phyloP scores from a whole-genome alignment of 1,139 yeast species.

The Candida anutae region DNA sequence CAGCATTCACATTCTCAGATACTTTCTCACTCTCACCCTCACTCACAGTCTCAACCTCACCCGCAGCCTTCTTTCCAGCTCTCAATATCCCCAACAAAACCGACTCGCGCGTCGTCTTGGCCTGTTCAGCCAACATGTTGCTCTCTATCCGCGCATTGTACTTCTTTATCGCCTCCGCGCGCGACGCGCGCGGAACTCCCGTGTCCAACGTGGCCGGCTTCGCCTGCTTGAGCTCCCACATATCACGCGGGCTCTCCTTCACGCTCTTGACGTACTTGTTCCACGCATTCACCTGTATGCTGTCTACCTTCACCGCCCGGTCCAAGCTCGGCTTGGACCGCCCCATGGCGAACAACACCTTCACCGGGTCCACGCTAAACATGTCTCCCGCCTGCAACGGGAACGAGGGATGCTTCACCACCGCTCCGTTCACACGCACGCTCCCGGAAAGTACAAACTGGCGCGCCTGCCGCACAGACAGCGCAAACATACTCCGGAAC shows the following conservation, averaged over 20 bases:
- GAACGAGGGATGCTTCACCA: slow-evolving; percentile 73
- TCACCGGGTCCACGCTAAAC: slow-evolving; percentile 78
- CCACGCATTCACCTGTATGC: slow-evolving; percentile 66
- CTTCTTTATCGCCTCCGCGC: slow-evolving; percentile 11
- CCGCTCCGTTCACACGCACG: slow-evolving; percentile 78
- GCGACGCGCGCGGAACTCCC: slow-evolving; percentile 1
- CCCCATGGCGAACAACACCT: slow-evolving; percentile 81
- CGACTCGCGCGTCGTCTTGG: slow-evolving; percentile 33
- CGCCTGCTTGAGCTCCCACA: slow-evolving; percentile 47
- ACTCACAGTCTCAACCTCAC: slow-evolving; percentile 16
- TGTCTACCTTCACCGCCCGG: slow-evolving; percentile 61
- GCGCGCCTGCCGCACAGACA: slow-evolving; percentile 90
- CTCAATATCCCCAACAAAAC: slow-evolving; percentile 37
- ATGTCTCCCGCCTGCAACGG: slow-evolving; percentile 79
- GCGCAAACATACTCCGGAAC: slow-evolving; percentile 88
- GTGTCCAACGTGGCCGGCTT: slow-evolving; percentile 35
- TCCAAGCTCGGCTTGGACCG: slow-evolving; percentile 69
- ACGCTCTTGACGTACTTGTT: slow-evolving; percentile 60
- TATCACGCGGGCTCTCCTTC: slow-evolving; percentile 47
- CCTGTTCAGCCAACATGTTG: slow-evolving; percentile 32
- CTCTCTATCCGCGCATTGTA: slow-evolving; percentile 21
- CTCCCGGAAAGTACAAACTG: slow-evolving; percentile 77
- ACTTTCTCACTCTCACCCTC: slow-evolving; percentile 13
- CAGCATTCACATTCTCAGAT: too few species aligned
- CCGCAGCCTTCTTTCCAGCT: slow-evolving; percentile 15